Evolutionary conservation across 2,329 filamentous ascomycete genomes (phyloP), one percentile per base, ranked within the genome.

Genomic region (Cladorrhinum sp.): DNA sequence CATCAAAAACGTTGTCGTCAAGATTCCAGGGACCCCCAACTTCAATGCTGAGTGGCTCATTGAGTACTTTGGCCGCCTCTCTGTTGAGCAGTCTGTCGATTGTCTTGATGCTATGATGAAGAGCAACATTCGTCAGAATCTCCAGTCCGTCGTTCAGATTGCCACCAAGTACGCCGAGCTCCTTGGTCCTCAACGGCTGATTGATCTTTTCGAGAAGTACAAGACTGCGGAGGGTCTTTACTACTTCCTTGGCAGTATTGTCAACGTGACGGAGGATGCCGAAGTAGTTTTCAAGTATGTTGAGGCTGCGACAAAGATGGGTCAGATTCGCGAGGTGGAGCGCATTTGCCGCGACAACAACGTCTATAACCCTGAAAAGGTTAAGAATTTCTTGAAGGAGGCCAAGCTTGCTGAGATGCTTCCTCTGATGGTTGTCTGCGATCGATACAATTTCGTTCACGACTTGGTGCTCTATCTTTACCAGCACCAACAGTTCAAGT

Each of bases 231-330:
- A 99, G 76, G 95, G 95, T 74, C 86, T 99, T 3, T 99, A 95
- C 84, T 97, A 96, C 81, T 99, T 97, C 78, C 86, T 99, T 16
- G 95, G 95, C 64, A 96, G 93, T 74, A 96, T 99, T 68, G 94
- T 99, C 76, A 99, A 99, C 74, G 82, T 99, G 53, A 96, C 91
- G 61, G 92, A 98, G 75, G 95, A 98, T 70, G 84, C 90, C 21
- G 95, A 99, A 73, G 95, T 99, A 28, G 90, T 95, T 73, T 99
- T 97, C 87, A 99, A 99, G 82, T 99, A 99, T 77, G 96, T 99
- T 62, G 94, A 99, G 78, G 92, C 95, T 59, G 95, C 96, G 30
- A 96, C 93, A 23, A 90, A 88, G 72, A 96, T 96, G 86, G 87
- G 89, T 28, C 94, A 99, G 76, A 86, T 96, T 72, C 93, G 91